Conservation (phyloP, 2,329 filamentous ascomycete species). For the Dothistroma pini region DNA sequence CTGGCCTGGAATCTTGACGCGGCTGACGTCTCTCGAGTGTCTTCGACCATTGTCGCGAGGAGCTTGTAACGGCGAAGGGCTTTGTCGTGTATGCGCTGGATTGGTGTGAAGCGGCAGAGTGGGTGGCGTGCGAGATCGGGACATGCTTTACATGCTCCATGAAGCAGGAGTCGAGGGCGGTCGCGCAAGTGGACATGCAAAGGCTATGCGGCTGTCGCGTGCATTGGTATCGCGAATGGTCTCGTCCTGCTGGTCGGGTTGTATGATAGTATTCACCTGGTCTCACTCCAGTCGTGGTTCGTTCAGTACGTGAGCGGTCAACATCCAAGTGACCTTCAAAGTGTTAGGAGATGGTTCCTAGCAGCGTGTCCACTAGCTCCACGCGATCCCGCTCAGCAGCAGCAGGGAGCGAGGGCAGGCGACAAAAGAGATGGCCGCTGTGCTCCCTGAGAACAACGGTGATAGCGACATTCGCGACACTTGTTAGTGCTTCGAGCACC, state of each 20-base stretch:
- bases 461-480: no score
- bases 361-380: neutral
- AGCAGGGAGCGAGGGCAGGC: neutral
- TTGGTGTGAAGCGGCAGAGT: slow-evolving; percentile 51
- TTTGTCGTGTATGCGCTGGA: slow-evolving; percentile 8
- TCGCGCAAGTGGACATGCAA: neutral
- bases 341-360: neutral
- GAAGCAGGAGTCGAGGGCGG: slow-evolving; percentile 12
- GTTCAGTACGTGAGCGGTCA: neutral
- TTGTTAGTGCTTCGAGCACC: no score
- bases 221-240: neutral
- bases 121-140: slow-evolving; percentile 57
- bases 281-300: neutral
- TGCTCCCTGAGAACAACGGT: no score
- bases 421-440: neutral
- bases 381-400: neutral
- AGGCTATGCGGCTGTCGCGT: neutral
- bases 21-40: slow-evolving; percentile 31
- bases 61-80: slow-evolving; percentile 9
- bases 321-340: neutral
- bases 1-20: slow-evolving; percentile 33
- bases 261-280: no score
- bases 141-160: slow-evolving; percentile 57
- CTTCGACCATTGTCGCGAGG: slow-evolving; percentile 4
- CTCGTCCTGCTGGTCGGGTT: no score